A percentile compares a stretch with the other conserved stretches of the same genome.
phyloP scores from a whole-genome alignment of 1,139 yeast genomes.

The Zygosaccharomyces sapae region DNA sequence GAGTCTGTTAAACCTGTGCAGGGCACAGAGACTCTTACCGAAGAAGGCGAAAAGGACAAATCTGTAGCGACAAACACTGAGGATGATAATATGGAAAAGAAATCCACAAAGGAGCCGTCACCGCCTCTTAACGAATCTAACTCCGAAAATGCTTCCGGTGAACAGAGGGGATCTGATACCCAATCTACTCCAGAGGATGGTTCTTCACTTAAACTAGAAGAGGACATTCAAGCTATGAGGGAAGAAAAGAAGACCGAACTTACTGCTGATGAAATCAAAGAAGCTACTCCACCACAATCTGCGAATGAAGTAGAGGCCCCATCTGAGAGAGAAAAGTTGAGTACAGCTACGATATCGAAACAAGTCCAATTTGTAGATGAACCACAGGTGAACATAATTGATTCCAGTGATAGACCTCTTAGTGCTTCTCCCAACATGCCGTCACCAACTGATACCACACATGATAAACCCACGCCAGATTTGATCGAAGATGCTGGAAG shows the following conservation, averaged over 20 bases:
- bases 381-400: slow-evolving; percentile 20
- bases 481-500: slow-evolving; percentile 11
- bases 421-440: slow-evolving; percentile 6
- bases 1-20: neutral
- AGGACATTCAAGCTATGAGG: neutral
- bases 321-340: neutral
- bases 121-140: neutral
- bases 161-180: neutral
- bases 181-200: neutral
- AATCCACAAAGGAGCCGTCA: neutral
- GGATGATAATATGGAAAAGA: neutral
- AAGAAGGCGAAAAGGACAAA: neutral
- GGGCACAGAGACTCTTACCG: neutral
- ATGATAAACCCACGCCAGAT: slow-evolving; percentile 10
- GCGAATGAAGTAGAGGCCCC: neutral
- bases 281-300: neutral
- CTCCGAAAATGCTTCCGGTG: neutral
- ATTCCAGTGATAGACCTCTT: slow-evolving; percentile 16
- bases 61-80: neutral
- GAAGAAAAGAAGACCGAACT: slow-evolving; percentile 9
- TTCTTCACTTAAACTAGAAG: neutral
- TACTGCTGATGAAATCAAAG: neutral
- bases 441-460: slow-evolving; percentile 6
- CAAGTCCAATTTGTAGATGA: slow-evolving; percentile 25
- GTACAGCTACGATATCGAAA: slow-evolving; percentile 8